Evolutionary conservation across 441 rosid species (phyloP), one percentile per base, ranked within the genome.

Genomic region (Gossypium davidsonii): DNA sequence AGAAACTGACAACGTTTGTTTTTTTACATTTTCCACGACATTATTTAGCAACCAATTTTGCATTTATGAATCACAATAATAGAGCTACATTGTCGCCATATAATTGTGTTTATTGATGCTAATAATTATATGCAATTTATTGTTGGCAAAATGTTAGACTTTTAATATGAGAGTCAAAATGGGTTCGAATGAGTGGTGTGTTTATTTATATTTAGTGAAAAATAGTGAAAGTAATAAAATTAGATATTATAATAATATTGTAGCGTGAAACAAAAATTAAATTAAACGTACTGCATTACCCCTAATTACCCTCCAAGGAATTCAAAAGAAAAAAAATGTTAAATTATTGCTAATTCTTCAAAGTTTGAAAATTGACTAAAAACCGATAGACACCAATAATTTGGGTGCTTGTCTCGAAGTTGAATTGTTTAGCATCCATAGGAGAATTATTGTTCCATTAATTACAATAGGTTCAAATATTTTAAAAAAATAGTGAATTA

Each of bases 391-490:
- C 10, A 23, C 71, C 39, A 67, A 48, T 66, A 21, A 46, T 34
- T 1, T 15, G 46, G 25, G 20, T 46, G 11, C 46, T 65, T 8
- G 4, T 23, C 71, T 23, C 25, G 25, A 44, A 44, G 2, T 23
- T 44, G 71, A 48, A 67, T 67, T 48, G 14, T 25, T 67, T 49
- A 23, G n/a, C 23, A n/a, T 14, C 3, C 26, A 37, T 25, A 48
- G 44, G 71, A 48, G 58, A 49, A 20, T 52, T 70, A 55, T 28
- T 70, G 61, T 55, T 55, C 63, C 62, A 65, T 65, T 20, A 28
- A 20, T 18, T 39, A 39, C 26, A 39, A 9, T 63, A 48, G 52
- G 52, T n/a, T 48, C 52, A 48, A 48, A 48, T 48, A 48, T 48
- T 48, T 11, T 3, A 0, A 34, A 48, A 48, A 48, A 12, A 48